phyloP scores from a whole-genome alignment of 345 rosid species.

The Geranium rotundifolium region DNA sequence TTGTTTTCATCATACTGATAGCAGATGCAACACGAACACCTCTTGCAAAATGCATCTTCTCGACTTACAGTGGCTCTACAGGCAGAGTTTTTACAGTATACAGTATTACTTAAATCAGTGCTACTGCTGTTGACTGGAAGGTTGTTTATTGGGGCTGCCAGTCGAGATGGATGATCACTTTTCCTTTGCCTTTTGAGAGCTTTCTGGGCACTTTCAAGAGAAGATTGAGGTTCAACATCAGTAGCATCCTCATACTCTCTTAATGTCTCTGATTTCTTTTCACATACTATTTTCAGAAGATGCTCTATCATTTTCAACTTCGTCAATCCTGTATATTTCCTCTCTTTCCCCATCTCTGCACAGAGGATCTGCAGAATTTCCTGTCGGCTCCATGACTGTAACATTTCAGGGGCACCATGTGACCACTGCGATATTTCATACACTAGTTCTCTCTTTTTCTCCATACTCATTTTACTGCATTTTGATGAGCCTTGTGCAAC shows the following conservation, averaged over 20 bases:
- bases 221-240: constrained; percentile 26
- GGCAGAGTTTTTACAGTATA: constrained; percentile 74
- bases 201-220: constrained; percentile 20
- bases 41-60: constrained; percentile 62
- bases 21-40: constrained; percentile 92
- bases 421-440: constrained; percentile 64
- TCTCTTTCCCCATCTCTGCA: constrained; percentile 94
- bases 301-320: constrained; percentile 89
- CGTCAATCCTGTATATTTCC: constrained; percentile 88
- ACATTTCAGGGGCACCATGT: constrained; percentile 46
- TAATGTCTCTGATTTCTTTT: constrained; percentile 37
- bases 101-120: constrained; percentile 20
- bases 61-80: constrained; percentile 62
- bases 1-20: constrained; percentile 74
- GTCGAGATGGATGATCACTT: constrained; percentile 45
- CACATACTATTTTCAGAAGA: constrained; percentile 65
- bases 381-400: constrained; percentile 90
- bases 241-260: constrained; percentile 21
- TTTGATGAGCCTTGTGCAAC: constrained; percentile 36
- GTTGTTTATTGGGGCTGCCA: constrained; percentile 28
- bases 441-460: constrained; percentile 78
- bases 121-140: constrained; percentile 11
- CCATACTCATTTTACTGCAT: constrained; percentile 47
- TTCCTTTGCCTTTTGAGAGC: constrained; percentile 55
- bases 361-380: constrained; percentile 89